Evolutionary conservation across 78 protist species (phyloP).

Genomic region (Dictyostelium intermedium): DNA sequence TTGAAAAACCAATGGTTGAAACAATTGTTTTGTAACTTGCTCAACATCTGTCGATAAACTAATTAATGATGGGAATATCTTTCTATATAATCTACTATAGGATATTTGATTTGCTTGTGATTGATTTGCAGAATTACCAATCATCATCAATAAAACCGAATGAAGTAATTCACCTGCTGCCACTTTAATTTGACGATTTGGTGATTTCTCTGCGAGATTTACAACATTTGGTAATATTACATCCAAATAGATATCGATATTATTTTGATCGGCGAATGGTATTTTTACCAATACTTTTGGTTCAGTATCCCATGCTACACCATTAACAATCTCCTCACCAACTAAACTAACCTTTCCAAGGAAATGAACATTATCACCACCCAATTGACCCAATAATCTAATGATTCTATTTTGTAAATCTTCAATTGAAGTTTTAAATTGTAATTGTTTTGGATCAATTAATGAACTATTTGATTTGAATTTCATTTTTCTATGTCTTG

Average conservation of each 20-base stretch:
- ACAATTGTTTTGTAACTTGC: constrained; percentile 86
- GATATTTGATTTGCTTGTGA: background rate
- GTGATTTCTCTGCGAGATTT: constrained; percentile 70
- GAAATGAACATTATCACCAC: constrained; percentile 50
- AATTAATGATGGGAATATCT: constrained; percentile 82
- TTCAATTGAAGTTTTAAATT: constrained; percentile 23
- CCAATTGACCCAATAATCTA: constrained; percentile 76
- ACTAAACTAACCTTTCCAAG: constrained; percentile 21
- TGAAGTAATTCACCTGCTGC: constrained; percentile 92
- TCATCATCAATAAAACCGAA: constrained; percentile 70
- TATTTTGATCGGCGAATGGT: constrained; percentile 70
- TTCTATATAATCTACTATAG: constrained; percentile 8
- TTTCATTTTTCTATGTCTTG: constrained; percentile 4
- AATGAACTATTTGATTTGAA: background rate
- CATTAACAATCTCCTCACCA: constrained; percentile 14
- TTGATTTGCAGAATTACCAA: constrained; percentile 78
- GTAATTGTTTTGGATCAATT: constrained; percentile 18
- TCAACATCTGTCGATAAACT: constrained; percentile 86
- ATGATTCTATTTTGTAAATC: constrained; percentile 76
- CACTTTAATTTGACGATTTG: constrained; percentile 84
- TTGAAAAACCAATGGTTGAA: constrained; percentile 81
- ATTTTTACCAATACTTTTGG: constrained; percentile 16
- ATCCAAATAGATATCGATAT: constrained; percentile 33
- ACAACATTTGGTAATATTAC: constrained; percentile 75
- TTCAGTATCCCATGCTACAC: constrained; percentile 81